Evolutionary conservation across 495 filamentous ascomycete genomes (phyloP).

Genomic region (Hypoxylon perforatum): DNA sequence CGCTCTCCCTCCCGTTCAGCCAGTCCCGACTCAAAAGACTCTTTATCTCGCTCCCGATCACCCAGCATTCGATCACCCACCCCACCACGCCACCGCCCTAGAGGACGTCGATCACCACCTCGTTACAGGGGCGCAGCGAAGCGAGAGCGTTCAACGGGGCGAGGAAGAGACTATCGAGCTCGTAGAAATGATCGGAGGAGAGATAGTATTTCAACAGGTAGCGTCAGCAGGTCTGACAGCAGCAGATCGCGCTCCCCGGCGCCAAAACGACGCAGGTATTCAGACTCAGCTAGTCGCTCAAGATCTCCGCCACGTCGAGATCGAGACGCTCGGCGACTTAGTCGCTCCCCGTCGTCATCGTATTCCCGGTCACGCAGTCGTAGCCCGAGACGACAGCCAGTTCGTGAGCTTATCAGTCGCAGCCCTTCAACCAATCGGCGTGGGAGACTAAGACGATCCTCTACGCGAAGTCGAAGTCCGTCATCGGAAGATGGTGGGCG

Average conservation of each 20-base stretch:
- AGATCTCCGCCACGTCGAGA: constrained; percentile 48
- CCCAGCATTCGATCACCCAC: constrained; percentile 50
- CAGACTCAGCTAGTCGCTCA: constrained; percentile 49
- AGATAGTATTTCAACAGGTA: constrained; percentile 44
- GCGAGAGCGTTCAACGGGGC: constrained; percentile 55
- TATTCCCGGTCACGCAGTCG: constrained; percentile 53
- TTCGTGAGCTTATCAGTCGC: constrained; percentile 53
- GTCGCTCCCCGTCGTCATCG: constrained; percentile 60
- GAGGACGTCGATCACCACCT: constrained; percentile 58
- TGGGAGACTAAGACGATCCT: constrained; percentile 56
- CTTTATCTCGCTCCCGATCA: constrained; percentile 50
- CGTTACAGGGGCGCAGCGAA: constrained; percentile 50
- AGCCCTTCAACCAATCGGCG: constrained; percentile 51
- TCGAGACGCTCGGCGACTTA: constrained; percentile 45
- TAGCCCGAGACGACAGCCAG: constrained; percentile 53
- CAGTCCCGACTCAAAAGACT: constrained; percentile 36
- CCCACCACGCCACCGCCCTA: constrained; percentile 49
- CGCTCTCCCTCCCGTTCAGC: constrained; percentile 43
- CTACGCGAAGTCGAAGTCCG: constrained; percentile 54
- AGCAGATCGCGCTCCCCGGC: constrained; percentile 46
- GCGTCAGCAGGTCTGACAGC: constrained; percentile 37
- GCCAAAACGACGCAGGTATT: constrained; percentile 47
- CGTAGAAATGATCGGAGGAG: constrained; percentile 45
- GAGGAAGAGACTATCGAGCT: constrained; percentile 35
- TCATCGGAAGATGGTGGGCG: constrained; percentile 49